Base-by-base conservation (phyloP, 2,329 filamentous ascomycete species). In the Cryphonectria parasitica region DNA sequence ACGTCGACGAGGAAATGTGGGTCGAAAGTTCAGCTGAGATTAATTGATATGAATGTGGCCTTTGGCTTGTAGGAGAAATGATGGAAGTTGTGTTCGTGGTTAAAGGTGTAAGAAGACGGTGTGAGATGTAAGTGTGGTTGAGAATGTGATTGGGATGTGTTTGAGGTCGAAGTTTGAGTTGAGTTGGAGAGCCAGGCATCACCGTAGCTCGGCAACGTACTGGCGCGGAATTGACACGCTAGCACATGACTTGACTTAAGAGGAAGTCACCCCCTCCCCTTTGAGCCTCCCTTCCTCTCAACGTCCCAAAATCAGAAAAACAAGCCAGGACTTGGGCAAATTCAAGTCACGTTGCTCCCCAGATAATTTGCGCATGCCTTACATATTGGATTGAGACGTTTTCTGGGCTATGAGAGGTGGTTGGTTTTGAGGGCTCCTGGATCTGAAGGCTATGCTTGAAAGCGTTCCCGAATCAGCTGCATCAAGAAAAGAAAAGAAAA, bases 1-100 rank as follows among this genome's bases (percentile, higher is more conserved):
- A 74, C 71, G 73, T 73, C 58, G 69, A 56, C 49, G 31, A 45
- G 56, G 69, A 66, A 72, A 66, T 69, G 49, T 52, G 62, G 56
- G 39, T 52, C 22, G 31, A 31, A 7, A 11, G 17, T 19, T 41
- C 31, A 49, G 13, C 19, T 64, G 10, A 15, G 31, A 15, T 2
- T 11, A 61, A 34, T 0, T n/a, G 15, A 10, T 36, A 7, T 7
- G 10, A 43, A 19, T n/a, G n/a, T 22, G 19, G 13, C 6, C 2
- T 52, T n/a, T 17, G 3, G 43, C 22, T n/a, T 15, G 17, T 19
- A 34, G 28, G 2, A 15, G 28, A 52, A 7, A 2, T 45, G 39
- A 15, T 28, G 3, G 25, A 28, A 62, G 45, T 11, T 45, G 22
- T n/a, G 41, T 3, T 3, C 3, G 15, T 39, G 3, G 34, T 41